phyloP scores from a whole-genome alignment of 2,329 filamentous ascomycete species.

The Geosmithia putterillii region DNA sequence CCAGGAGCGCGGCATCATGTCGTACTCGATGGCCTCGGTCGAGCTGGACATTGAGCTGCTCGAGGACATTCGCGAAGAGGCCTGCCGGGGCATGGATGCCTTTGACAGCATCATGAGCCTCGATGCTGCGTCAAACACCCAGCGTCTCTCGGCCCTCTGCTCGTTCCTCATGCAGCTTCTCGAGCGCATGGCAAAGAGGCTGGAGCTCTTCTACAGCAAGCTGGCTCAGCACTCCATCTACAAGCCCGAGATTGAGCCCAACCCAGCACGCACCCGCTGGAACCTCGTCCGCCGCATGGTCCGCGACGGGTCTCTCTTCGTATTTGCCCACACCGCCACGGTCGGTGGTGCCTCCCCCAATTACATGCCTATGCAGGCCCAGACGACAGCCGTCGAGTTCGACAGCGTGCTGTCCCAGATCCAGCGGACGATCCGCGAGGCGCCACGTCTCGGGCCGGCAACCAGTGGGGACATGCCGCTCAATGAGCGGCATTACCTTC shows the following conservation, averaged over 20 bases:
- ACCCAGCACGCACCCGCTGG: conserved; percentile 40
- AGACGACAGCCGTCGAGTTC: conserved; percentile 11
- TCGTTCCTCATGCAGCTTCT: conserved; percentile 37
- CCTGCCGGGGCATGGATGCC: conserved; percentile 41
- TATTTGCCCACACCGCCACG: conserved; percentile 24
- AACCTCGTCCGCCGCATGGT: conserved; percentile 33
- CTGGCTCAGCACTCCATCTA: conserved; percentile 36
- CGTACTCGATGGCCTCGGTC: conserved; percentile 34
- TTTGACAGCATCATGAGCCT: conserved; percentile 32
- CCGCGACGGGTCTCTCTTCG: conserved; percentile 37
- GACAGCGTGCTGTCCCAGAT: conserved; percentile 1
- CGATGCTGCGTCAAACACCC: conserved; percentile 21
- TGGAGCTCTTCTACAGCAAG: conserved; percentile 39
- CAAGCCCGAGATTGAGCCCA: conserved; percentile 36
- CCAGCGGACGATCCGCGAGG: not conserved
- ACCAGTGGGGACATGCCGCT: not conserved
- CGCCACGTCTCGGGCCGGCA: not conserved
- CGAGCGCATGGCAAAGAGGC: conserved; percentile 37
- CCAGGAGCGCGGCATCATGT: conserved; percentile 37
- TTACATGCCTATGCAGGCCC: conserved; percentile 8
- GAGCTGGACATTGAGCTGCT: conserved; percentile 39
- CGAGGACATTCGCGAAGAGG: conserved; percentile 39
- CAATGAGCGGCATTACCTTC: not conserved
- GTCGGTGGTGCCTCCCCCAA: not conserved
- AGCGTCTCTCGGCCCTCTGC: conserved; percentile 25